These are phyloP conservation scores for Oldenlandia corymbosa DNA, from an alignment of 257 asterid species.

Conservation along the genomic window DNA sequence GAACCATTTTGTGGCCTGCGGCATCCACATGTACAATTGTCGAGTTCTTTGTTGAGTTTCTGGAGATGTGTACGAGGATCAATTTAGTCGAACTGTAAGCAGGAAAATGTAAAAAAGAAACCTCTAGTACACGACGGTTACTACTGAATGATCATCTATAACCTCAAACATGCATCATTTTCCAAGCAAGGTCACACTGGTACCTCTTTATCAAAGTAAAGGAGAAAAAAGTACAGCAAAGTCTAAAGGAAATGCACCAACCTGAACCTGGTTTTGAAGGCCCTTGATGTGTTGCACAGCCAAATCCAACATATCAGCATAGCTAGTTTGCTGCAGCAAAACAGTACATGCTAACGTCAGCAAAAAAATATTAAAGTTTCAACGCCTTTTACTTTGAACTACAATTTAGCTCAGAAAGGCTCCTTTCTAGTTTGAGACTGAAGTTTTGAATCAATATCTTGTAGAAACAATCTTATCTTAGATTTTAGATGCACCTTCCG, in stretches of 20 bases:
- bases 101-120: background rate
- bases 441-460: too few species aligned
- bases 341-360: background rate
- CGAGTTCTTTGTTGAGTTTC: slow-evolving; percentile 62
- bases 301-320: slow-evolving; percentile 89
- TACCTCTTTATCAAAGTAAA: slow-evolving; percentile 2
- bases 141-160: too few species aligned
- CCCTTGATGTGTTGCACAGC: slow-evolving; percentile 80
- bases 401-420: background rate
- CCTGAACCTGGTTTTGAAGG: slow-evolving; percentile 80
- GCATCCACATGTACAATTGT: slow-evolving; percentile 81
- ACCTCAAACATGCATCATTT: too few species aligned
- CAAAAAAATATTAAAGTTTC: background rate
- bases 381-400: background rate
- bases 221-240: background rate
- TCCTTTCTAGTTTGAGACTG: background rate
- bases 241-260: slow-evolving; percentile 17
- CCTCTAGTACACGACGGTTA: too few species aligned
- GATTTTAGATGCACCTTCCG: too few species aligned
- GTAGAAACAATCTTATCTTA: too few species aligned
- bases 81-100: background rate
- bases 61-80: slow-evolving; percentile 18
- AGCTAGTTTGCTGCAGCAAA: slow-evolving; percentile 96
- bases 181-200: background rate
- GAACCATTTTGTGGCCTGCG: slow-evolving; percentile 20